Conservation (phyloP, 106 monocot genomes). For the Dendrobium nobile region DNA sequence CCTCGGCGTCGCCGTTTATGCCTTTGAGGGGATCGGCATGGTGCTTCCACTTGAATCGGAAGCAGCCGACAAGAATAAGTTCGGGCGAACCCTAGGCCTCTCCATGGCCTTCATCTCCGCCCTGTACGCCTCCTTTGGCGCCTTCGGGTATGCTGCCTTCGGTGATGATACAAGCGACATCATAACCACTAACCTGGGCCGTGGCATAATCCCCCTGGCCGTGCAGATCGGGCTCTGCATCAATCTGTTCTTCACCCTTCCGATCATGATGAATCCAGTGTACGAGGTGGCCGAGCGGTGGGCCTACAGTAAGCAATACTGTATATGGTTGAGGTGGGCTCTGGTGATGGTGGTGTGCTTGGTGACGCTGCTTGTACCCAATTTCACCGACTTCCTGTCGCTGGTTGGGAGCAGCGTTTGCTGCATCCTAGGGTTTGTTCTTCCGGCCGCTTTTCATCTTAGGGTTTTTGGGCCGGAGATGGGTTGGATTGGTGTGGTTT, state of each 20-base stretch:
- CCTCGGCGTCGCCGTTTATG: constrained; percentile 49
- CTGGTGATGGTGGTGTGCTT: constrained; percentile 30
- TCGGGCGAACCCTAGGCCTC: constrained; percentile 34
- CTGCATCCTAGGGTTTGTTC: constrained; percentile 38
- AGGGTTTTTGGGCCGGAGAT: constrained; percentile 39
- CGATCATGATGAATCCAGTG: constrained; percentile 66
- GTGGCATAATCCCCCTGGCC: constrained; percentile 26
- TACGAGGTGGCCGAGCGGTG: constrained; percentile 53
- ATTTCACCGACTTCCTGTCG: constrained; percentile 58
- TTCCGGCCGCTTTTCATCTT: constrained; percentile 48
- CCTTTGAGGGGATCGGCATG: constrained; percentile 66
- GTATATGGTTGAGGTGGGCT: constrained; percentile 38
- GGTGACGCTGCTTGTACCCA: constrained; percentile 40
- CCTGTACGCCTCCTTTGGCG: constrained; percentile 50
- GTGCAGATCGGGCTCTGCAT: constrained; percentile 61
- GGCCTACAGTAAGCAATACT: constrained; percentile 36
- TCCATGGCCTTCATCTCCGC: constrained; percentile 49
- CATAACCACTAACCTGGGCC: constrained; percentile 52
- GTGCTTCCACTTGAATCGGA: constrained; percentile 49
- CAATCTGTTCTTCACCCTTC: constrained; percentile 65
- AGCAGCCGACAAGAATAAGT: constrained; percentile 35
- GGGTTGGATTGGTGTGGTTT: constrained; percentile 5
- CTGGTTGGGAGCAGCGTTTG: constrained; percentile 62
- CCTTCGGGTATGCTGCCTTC: constrained; percentile 52
- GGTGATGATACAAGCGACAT: constrained; percentile 48